Evolutionary conservation across 139 green algal genomes (phyloP), one percentile per base, ranked within the genome.

Genomic region (Chara braunii): DNA sequence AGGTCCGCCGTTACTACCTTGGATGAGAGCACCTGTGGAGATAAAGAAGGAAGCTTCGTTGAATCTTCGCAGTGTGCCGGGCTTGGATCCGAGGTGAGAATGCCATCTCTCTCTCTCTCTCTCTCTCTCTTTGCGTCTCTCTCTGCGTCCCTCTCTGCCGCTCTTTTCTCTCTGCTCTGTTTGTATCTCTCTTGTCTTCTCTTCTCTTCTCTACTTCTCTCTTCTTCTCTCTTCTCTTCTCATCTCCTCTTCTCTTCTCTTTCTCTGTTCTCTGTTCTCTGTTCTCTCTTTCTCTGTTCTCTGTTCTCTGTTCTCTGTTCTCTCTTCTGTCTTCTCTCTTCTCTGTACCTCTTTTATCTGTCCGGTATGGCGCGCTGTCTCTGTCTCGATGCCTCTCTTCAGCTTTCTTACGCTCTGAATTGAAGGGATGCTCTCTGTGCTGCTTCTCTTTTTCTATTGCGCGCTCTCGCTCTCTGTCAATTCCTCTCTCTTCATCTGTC

Each of bases 1-100:
- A 68, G 42, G 26, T 24, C 59, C 26, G 1, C 59, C 64, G 18
- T 36, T 73, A 34, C 40, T 73, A 37, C 64, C 64, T 30, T 73
- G 64, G 64, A 73, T 73, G 64, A 3, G 64, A 32, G 22, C 54
- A 56, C 64, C 64, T 9, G 56, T 73, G 23, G 61, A 73, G 53
- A 60, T 73, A 37, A 37, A 23, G 2, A 28, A 56, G 28, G 40
- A 36, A 22, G 42, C 32, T 33, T 53, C 29, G 23, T 0, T 70
- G 18, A 36, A 26, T 7, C 53, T 73, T 9, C 22, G 32, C 1
- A 14, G 23, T 9, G 64, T 73, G 58, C 53, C 53, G 9, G 26
- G 32, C 29, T 29, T 73, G 22, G 64, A 73, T 28, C 23, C 26
- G 1, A 73, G 62, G 62, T 71, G 51, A 22, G 34, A 55, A 22